Conservation (phyloP, 495 filamentous ascomycete genomes). For the Sordaria brevicollis region DNA sequence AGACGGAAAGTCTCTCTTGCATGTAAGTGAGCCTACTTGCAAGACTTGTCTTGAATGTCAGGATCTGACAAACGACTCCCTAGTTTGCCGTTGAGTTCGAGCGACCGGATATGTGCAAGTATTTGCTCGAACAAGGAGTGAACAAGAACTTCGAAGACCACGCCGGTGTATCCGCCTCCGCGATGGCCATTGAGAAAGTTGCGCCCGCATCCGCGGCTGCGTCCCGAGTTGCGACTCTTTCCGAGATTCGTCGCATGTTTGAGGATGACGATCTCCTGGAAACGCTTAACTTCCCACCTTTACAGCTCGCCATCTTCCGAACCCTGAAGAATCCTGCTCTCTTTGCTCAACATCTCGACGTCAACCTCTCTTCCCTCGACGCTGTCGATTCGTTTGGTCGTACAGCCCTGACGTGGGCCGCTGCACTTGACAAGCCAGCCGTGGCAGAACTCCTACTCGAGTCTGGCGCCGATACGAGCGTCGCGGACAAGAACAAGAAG, state of each 20-base stretch:
- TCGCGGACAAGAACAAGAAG: neutral
- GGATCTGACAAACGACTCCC: neutral
- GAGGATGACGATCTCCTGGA: neutral
- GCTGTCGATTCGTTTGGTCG: neutral
- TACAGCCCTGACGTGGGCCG: neutral
- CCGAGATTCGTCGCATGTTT: neutral
- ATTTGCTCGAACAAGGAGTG: neutral
- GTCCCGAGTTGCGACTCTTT: neutral
- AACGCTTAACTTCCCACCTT: neutral
- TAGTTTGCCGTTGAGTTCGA: neutral
- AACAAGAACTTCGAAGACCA: neutral
- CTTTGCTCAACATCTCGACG: neutral
- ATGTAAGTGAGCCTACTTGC: neutral
- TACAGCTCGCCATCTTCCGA: neutral
- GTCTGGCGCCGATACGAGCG: neutral
- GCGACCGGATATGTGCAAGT: neutral
- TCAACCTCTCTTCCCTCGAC: neutral
- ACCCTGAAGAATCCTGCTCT: neutral
- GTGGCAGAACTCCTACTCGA: neutral
- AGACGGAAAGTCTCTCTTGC: neutral
- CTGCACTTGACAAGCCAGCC: neutral
- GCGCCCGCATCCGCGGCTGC: neutral
- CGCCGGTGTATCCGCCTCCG: neutral
- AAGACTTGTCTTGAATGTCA: neutral
- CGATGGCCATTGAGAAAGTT: neutral